A percentile compares a stretch with the other conserved stretches of the same genome.
These are phyloP conservation scores for Luffa acutangula DNA, from an alignment of 306 rosid genomes.

Conservation along the genomic window DNA sequence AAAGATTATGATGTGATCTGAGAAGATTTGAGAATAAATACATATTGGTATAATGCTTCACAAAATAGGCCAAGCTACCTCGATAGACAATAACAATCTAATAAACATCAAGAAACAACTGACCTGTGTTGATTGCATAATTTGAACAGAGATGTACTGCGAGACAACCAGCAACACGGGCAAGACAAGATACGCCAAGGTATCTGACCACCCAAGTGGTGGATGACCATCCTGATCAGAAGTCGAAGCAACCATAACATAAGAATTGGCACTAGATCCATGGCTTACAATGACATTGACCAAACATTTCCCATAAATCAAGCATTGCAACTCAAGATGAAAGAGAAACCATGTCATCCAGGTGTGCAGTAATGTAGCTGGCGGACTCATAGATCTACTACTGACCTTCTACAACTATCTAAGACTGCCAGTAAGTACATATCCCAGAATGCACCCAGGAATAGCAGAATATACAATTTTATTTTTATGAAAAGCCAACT, in stretches of 20 bases:
- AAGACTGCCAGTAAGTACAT: background rate
- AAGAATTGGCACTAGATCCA: background rate
- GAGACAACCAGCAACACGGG: slow-evolving; percentile 68
- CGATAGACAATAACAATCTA: background rate
- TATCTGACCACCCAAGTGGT: slow-evolving; percentile 99
- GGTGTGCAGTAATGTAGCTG: background rate
- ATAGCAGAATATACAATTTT: background rate
- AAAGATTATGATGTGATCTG: background rate
- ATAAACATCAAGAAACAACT: slow-evolving; percentile 17
- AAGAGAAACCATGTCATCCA: background rate
- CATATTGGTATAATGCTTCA: background rate
- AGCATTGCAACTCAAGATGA: slow-evolving; percentile 7
- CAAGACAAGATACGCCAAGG: slow-evolving; percentile 91
- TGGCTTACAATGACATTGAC: background rate
- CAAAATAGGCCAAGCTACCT: background rate
- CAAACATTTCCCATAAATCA: background rate
- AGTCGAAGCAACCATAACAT: slow-evolving; percentile 13
- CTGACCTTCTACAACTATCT: background rate
- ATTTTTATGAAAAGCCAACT: too few species aligned
- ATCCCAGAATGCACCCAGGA: background rate
- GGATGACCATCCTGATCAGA: slow-evolving; percentile 86
- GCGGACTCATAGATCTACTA: background rate
- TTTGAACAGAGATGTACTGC: slow-evolving; percentile 89
- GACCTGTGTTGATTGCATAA: slow-evolving; percentile 96
- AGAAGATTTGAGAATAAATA: background rate